phyloP scores from a whole-genome alignment of 805 yeast species.

The Candida easanensis region DNA sequence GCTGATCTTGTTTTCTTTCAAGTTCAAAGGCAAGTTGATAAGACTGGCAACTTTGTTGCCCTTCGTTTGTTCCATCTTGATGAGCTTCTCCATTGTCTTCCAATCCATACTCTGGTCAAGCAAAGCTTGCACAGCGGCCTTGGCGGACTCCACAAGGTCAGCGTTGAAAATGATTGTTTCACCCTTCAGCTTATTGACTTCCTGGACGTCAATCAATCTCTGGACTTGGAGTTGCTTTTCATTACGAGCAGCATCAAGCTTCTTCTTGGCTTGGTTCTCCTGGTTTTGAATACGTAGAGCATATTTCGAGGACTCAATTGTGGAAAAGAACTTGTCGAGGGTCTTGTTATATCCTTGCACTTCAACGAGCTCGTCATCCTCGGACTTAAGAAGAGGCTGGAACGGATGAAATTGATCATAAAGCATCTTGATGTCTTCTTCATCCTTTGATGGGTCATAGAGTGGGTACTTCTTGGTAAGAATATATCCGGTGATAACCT shows the following conservation, averaged over 20 bases:
- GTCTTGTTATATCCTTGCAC: constrained; percentile 74
- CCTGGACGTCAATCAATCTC: constrained; percentile 60
- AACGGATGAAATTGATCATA: constrained; percentile 74
- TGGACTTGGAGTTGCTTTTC: constrained; percentile 73
- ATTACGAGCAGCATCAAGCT: constrained; percentile 68
- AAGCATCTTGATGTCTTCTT: constrained; percentile 43
- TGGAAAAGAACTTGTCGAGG: constrained; percentile 79
- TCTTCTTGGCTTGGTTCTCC: constrained; percentile 69
- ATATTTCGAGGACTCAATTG: constrained; percentile 77
- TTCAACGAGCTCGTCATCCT: constrained; percentile 37
- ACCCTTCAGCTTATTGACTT: constrained; percentile 64
- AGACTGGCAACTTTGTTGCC: constrained; percentile 61
- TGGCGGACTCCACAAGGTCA: constrained; percentile 69
- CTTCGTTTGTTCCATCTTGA: constrained; percentile 64
- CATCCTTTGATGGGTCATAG: constrained; percentile 39
- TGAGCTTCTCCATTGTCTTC: constrained; percentile 78
- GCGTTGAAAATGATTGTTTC: constrained; percentile 68
- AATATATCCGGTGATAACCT: constrained; percentile 55
- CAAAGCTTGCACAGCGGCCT: constrained; percentile 59
- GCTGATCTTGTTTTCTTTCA: constrained; percentile 64
- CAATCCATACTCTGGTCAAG: constrained; percentile 90
- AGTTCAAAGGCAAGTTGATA: constrained; percentile 66
- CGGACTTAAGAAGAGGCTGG: constrained; percentile 43
- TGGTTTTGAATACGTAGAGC: constrained; percentile 73
- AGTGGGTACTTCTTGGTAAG: constrained; percentile 57